These are phyloP conservation scores for Crithidia expoeki DNA, from an alignment of 208 protist genomes.

Conservation along the genomic window DNA sequence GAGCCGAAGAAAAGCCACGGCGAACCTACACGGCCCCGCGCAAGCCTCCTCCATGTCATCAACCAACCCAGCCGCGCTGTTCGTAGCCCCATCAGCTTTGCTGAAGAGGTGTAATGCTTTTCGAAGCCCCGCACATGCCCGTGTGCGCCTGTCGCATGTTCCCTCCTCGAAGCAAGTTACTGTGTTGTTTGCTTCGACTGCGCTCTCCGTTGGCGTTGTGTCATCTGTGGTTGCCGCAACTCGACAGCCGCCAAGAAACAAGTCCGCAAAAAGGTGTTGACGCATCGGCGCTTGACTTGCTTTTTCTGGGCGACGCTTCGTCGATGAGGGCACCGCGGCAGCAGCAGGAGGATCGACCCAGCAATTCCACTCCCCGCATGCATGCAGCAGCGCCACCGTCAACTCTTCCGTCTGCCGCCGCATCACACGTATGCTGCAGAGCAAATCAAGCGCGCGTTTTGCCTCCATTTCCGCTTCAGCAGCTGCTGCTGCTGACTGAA, in stretches of 20 bases:
- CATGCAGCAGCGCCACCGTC: conserved; percentile 50
- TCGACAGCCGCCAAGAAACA: too few species aligned
- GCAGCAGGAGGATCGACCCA: conserved; percentile 23
- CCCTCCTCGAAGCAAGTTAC: conserved; percentile 2
- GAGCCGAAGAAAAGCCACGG: conserved; percentile 20
- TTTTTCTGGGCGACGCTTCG: too few species aligned
- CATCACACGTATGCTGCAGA: conserved; percentile 47
- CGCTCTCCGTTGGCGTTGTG: not conserved
- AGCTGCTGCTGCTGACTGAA: not conserved
- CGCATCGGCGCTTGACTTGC: not conserved
- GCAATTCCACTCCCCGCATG: conserved; percentile 57
- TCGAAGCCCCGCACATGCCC: conserved; percentile 17
- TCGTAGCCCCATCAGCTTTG: not conserved
- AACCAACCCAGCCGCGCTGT: too few species aligned
- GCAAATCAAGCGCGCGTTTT: conserved; percentile 38
- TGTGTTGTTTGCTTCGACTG: not conserved
- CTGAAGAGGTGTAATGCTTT: not conserved
- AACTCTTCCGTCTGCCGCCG: conserved; percentile 66
- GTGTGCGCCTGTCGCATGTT: not conserved
- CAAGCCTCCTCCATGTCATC: too few species aligned
- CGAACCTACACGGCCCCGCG: not conserved
- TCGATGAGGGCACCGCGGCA: not conserved
- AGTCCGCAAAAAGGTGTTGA: conserved; percentile 35
- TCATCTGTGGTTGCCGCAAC: too few species aligned
- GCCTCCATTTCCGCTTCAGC: conserved; percentile 27